Evolutionary conservation across 2,329 filamentous ascomycete genomes (phyloP), one percentile per base, ranked within the genome.

Genomic region (Huntiella abstrusa): DNA sequence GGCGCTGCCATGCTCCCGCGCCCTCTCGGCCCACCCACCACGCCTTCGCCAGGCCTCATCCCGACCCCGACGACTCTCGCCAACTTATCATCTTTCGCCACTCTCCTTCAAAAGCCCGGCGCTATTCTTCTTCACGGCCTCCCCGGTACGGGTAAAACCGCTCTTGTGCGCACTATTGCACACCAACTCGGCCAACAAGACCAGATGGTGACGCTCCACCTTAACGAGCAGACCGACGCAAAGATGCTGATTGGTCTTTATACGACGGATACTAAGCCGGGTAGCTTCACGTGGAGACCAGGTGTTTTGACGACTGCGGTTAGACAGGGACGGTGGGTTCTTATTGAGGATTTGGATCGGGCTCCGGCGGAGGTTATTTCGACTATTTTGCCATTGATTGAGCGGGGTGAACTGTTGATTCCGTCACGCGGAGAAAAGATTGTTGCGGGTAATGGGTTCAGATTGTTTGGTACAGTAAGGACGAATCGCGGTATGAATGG

Each of bases 171-270:
- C 52, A 80, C 95, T 58, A 72, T 88, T 50, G 87, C 88, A 17
- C 75, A 74, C 55, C 74, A 80, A 53, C 73, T 96, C 47, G 83
- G 82, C 51, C 84, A 84, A 62, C 74, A 83, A 16, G 73, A 78
- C 4, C 75, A 74, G 49, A 86, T 98, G 77, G 81, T 98, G 45
- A 96, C 88, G 3, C 69, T 99, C 28, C 88, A 98, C 61, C 68
- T 99, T 33, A 98, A 98, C 58, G 91, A 96, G 61, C 92, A 99
- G 61, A 96, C 87, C 2, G 91, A 99, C 62, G 87, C 88, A 0
- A 99, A 98, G 61, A 83, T 93, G 65, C 74, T 99, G 36, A 76
- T 98, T 52, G 91, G 91, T 3, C 76, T 96, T 58, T 96, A 99
- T 62, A 83, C 88, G 1, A 91, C 86, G 16, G 87, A 86, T 49